Evolutionary conservation across 495 filamentous ascomycete genomes (phyloP).

Genomic region (Hypoxylon perforatum): DNA sequence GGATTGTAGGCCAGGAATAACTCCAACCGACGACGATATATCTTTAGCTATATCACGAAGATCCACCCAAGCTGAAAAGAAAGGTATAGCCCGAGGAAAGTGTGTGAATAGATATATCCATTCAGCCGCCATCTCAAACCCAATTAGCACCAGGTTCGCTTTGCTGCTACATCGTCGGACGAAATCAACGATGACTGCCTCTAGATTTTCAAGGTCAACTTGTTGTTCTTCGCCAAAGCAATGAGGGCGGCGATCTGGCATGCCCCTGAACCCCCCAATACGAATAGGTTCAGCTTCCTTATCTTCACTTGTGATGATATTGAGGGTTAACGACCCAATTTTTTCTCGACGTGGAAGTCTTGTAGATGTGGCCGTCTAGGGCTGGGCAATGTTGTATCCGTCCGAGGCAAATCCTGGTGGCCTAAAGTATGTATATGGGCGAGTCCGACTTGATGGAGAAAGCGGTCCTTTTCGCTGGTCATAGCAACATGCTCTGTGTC

Average conservation of each 20-base stretch:
- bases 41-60: slow-evolving; percentile 21
- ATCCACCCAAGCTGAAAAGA: slow-evolving; percentile 16
- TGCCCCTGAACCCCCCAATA: not conserved
- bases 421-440: slow-evolving; percentile 1
- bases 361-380: slow-evolving; percentile 7
- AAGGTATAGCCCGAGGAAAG: slow-evolving; percentile 3
- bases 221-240: slow-evolving; percentile 16
- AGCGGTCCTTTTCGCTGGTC: slow-evolving; percentile 4
- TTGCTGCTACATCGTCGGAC: slow-evolving; percentile 4
- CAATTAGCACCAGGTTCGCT: slow-evolving; percentile 10
- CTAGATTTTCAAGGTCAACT: slow-evolving; percentile 10
- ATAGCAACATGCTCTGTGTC: slow-evolving; percentile 18
- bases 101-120: slow-evolving; percentile 15
- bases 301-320: slow-evolving; percentile 3
- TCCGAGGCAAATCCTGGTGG: not conserved
- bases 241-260: slow-evolving; percentile 13
- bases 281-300: slow-evolving; percentile 8
- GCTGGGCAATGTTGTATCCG: not conserved
- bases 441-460: slow-evolving; percentile 20
- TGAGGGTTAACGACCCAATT: slow-evolving; percentile 5
- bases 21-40: not conserved
- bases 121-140: slow-evolving; percentile 21
- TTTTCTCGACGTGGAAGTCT: slow-evolving; percentile 1
- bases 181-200: slow-evolving; percentile 5
- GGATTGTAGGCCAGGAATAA: slow-evolving; percentile 5